Evolutionary conservation across 306 rosid species (phyloP).

Genomic region (Vigna radiata): DNA sequence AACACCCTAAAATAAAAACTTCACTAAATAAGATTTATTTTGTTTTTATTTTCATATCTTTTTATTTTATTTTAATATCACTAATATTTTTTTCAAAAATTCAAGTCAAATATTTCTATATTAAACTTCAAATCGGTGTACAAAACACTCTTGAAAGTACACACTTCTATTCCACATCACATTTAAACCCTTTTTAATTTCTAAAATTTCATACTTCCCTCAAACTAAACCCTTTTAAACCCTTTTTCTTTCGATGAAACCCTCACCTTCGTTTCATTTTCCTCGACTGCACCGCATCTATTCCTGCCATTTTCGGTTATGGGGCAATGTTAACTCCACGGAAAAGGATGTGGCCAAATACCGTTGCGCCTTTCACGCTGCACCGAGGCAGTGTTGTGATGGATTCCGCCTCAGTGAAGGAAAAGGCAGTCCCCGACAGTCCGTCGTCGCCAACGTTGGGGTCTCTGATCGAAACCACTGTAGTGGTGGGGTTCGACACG

Average conservation of each 20-base stretch:
- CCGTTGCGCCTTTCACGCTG: constrained; percentile 52
- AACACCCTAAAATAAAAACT: too few relatives aligned
- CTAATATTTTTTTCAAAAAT: too few relatives aligned
- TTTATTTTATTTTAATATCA: too few relatives aligned
- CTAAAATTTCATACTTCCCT: too few relatives aligned
- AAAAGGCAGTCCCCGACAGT: constrained; percentile 56
- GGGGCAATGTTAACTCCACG: constrained; percentile 71
- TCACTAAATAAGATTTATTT: too few relatives aligned
- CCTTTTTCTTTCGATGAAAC: not conserved
- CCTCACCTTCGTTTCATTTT: not conserved
- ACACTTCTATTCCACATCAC: too few relatives aligned
- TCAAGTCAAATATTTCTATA: too few relatives aligned
- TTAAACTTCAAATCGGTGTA: too few relatives aligned
- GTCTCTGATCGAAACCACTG: constrained; percentile 52
- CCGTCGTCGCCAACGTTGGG: constrained; percentile 78
- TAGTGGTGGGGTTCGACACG: constrained; percentile 43
- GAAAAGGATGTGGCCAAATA: constrained; percentile 50
- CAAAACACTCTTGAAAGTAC: too few relatives aligned
- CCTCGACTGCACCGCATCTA: not conserved
- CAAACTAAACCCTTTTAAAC: too few relatives aligned
- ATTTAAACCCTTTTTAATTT: too few relatives aligned
- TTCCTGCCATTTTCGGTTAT: not conserved
- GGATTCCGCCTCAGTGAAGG: constrained; percentile 55
- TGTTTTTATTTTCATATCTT: too few relatives aligned
- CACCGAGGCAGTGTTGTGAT: constrained; percentile 41